Base-by-base conservation (phyloP, 2,329 filamentous ascomycete species). In the Leptodontidium sp. region DNA sequence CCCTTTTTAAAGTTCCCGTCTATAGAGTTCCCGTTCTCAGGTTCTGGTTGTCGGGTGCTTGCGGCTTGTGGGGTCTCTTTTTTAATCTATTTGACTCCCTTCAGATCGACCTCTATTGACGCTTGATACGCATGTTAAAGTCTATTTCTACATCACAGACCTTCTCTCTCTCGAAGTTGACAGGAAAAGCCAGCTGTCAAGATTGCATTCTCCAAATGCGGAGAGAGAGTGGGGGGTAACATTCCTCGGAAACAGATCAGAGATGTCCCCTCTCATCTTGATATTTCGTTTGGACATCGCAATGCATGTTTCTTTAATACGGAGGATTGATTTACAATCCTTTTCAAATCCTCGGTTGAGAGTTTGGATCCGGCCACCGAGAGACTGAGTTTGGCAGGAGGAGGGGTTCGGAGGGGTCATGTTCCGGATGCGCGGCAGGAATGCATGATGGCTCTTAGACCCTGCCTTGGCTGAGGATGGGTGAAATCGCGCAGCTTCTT, bases 341-440 rank as follows among this genome's bases (percentile, higher is more conserved):
- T 32, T 40, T 45, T 21, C 45, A 49, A 32, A 29, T 29, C 9
- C 9, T 12, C 21, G n/a, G n/a, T 50, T 47, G n/a, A 21, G 47
- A 12, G 4, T 26, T 24, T 21, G n/a, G 57, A 11, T 45, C 15
- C 35, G 21, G 38, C 38, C 24, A 21, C 12, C 50, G 24, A 32
- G 24, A 29, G 5, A 29, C 49, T 52, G 7, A 6, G 8, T 14
- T 32, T 26, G 29, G 24, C 8, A 14, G 29, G 17, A 49, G 24
- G 49, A 26, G 32, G 53, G 63, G 38, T 49, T 29, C 63, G 63
- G 63, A 59, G 40, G 63, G 53, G 52, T 45, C 26, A 7, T 61
- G 64, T 66, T 66, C 64, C 55, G 64, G 21, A 66, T 35, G 47
- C 24, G 45, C 64, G 64, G 61, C 24, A 67, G n/a, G 52, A 53